Evolutionary conservation across 768 basidiomycete genomes (phyloP).

Genomic region (Cantharellus anzutake): DNA sequence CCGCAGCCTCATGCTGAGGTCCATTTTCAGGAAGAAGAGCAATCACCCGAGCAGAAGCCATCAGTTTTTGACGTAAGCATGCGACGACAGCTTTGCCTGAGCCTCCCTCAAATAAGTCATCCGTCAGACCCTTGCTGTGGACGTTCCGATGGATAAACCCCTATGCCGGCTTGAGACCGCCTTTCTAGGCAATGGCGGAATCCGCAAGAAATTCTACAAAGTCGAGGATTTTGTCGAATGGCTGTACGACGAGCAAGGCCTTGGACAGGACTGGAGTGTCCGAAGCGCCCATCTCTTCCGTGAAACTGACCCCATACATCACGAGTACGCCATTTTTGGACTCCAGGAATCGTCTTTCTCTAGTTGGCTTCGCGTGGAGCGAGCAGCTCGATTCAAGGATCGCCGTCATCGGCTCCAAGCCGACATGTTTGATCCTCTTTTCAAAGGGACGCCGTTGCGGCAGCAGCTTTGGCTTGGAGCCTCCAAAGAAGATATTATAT

Average conservation of each 20-base stretch:
- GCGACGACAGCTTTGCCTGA: too few relatives aligned
- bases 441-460: not conserved
- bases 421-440: not conserved
- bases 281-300: not conserved
- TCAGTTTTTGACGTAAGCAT: too few relatives aligned
- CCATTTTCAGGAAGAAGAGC: too few relatives aligned
- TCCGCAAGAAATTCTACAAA: too few relatives aligned
- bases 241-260: not conserved
- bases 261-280: not conserved
- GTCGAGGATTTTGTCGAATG: not conserved
- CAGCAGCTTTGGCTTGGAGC: not conserved
- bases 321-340: not conserved
- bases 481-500: not conserved
- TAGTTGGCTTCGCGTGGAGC: not conserved
- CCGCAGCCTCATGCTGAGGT: too few relatives aligned
- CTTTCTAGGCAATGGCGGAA: not conserved
- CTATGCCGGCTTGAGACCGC: too few relatives aligned
- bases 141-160: too few relatives aligned
- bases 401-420: not conserved
- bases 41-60: too few relatives aligned
- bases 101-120: too few relatives aligned
- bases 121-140: too few relatives aligned
- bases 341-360: not conserved
- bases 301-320: not conserved
- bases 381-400: not conserved